These are phyloP conservation scores for Botrytis sinoallii DNA, from an alignment of 2,329 filamentous ascomycete genomes.

Conservation along the genomic window DNA sequence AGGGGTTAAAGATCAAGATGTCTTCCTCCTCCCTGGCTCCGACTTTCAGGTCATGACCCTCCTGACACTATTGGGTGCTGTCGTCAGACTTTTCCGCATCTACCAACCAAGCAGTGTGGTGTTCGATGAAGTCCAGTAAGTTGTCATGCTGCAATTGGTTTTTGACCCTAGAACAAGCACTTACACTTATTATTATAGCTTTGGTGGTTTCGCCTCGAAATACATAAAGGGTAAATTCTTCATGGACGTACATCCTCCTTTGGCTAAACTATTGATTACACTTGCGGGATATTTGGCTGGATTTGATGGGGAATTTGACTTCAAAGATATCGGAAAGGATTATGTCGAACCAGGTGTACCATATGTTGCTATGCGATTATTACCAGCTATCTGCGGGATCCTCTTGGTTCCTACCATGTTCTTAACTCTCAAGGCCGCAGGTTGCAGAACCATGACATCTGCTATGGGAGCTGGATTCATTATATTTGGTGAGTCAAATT, in stretches of 20 bases:
- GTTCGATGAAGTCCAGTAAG: conserved; percentile 98
- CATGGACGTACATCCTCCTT: conserved; percentile 98
- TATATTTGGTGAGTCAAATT: conserved; percentile 69
- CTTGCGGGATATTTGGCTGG: conserved; percentile 92
- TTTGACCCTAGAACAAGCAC: conserved; percentile 20
- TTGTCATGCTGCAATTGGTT: conserved; percentile 33
- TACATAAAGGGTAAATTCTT: conserved; percentile 99
- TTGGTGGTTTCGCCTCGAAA: conserved; percentile 96
- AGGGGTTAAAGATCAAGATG: conserved; percentile 83
- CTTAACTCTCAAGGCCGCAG: conserved; percentile 84
- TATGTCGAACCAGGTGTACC: conserved; percentile 92
- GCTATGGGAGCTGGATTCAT: conserved; percentile 79
- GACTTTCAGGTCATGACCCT: conserved; percentile 77
- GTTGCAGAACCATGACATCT: conserved; percentile 83
- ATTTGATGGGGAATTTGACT: conserved; percentile 94
- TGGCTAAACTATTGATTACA: conserved; percentile 95
- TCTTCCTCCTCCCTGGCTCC: conserved; percentile 77
- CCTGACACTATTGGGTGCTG: conserved; percentile 71
- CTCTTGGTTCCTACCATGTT: conserved; percentile 90
- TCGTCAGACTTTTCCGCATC: conserved; percentile 89
- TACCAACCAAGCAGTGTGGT: conserved; percentile 95
- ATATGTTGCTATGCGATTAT: conserved; percentile 95
- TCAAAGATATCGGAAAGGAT: conserved; percentile 99
- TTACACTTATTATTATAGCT: conserved; percentile 53
- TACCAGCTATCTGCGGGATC: conserved; percentile 86